A percentile compares a stretch with the other conserved stretches of the same genome.
These are phyloP conservation scores for Botryotinia narcissicola DNA, from an alignment of 2,329 filamentous ascomycete species.

Conservation along the genomic window DNA sequence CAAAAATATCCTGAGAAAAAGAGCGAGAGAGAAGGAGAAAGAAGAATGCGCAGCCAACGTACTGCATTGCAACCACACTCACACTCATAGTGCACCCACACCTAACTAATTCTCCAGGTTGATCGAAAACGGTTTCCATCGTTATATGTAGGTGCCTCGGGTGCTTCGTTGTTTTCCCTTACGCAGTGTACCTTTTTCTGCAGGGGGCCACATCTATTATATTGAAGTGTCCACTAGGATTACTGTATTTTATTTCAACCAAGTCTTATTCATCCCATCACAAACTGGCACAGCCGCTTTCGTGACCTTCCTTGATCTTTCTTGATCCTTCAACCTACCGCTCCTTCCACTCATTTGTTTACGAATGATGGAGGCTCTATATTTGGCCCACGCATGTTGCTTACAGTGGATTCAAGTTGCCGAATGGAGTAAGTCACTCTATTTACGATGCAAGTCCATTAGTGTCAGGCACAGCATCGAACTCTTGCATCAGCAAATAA, in stretches of 20 bases:
- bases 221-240: background rate
- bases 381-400: slow-evolving; percentile 16
- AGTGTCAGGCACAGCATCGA: slow-evolving; percentile 20
- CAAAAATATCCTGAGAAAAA: slow-evolving; percentile 12
- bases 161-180: background rate
- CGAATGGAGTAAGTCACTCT: slow-evolving; percentile 20
- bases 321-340: slow-evolving; percentile 15
- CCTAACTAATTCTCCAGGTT: background rate
- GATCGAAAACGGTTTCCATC: background rate
- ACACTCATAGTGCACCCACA: background rate
- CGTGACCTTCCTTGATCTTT: slow-evolving; percentile 10
- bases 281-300: slow-evolving; percentile 18
- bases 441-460: slow-evolving; percentile 17
- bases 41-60: slow-evolving; percentile 1
- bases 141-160: slow-evolving; percentile 2
- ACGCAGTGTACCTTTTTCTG: background rate
- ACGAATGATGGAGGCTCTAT: slow-evolving; percentile 17
- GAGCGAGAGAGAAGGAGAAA: background rate
- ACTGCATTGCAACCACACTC: background rate
- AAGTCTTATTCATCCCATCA: slow-evolving; percentile 13
- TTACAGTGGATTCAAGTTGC: slow-evolving; percentile 13
- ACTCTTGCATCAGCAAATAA: slow-evolving; percentile 18
- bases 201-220: background rate
- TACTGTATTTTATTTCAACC: background rate
- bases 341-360: slow-evolving; percentile 9